These are phyloP conservation scores for Kuraishia ogatae DNA, from an alignment of 805 yeast species.

Conservation along the genomic window DNA sequence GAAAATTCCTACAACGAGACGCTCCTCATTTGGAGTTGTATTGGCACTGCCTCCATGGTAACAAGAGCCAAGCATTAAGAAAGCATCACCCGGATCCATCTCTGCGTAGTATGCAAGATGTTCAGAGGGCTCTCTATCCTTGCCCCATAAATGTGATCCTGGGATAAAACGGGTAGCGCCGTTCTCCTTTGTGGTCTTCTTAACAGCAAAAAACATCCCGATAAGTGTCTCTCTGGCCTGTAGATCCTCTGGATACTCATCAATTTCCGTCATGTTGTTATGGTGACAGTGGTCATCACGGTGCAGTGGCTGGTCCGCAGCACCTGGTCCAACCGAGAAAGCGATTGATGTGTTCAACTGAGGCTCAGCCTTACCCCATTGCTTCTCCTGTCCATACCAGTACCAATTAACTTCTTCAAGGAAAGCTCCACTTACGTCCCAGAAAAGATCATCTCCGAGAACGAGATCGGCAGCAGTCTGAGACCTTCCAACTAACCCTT, in stretches of 20 bases:
- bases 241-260: constrained; percentile 8
- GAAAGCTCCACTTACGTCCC: constrained; percentile 4
- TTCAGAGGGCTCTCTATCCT: constrained; percentile 15
- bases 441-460: constrained; percentile 1
- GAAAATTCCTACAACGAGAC: constrained; percentile 15
- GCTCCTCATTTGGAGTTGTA: constrained; percentile 11
- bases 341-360: constrained; percentile 17
- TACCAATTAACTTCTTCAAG: constrained; percentile 4
- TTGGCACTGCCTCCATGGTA: constrained; percentile 21
- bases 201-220: constrained; percentile 18
- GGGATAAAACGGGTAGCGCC: constrained; percentile 24
- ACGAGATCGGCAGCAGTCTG: background rate
- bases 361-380: constrained; percentile 12
- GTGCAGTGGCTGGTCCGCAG: constrained; percentile 17
- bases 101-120: constrained; percentile 15
- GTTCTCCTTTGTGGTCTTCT: constrained; percentile 17
- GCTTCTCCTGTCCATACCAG: constrained; percentile 6
- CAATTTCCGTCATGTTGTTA: constrained; percentile 13
- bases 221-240: constrained; percentile 12
- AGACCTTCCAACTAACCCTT: constrained; percentile 12
- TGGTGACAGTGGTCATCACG: constrained; percentile 22
- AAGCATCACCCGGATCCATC: constrained; percentile 18
- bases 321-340: constrained; percentile 20
- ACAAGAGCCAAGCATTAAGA: constrained; percentile 15
- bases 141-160: constrained; percentile 23